phyloP scores from a whole-genome alignment of 192 early-diverging fungal genomes.

The Backusella macrospora region DNA sequence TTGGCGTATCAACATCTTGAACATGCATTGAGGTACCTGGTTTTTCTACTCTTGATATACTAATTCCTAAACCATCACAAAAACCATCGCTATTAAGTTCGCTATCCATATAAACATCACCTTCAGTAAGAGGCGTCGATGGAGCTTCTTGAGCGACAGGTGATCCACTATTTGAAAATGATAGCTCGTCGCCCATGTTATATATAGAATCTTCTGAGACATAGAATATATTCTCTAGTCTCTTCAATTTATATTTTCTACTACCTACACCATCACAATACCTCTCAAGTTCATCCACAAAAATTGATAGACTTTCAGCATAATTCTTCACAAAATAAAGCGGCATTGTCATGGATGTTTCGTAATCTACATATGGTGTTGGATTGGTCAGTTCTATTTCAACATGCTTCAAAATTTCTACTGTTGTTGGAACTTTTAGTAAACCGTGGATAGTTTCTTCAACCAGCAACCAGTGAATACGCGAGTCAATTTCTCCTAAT shows the following conservation, averaged over 20 bases:
- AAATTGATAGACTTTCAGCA: slow-evolving; percentile 23
- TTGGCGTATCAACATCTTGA: neutral
- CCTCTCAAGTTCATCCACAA: slow-evolving; percentile 31
- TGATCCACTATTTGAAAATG: slow-evolving; percentile 12
- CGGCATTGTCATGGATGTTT: slow-evolving; percentile 50
- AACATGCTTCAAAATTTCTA: slow-evolving; percentile 47
- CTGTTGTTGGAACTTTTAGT: slow-evolving; percentile 49
- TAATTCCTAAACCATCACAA: slow-evolving; percentile 38
- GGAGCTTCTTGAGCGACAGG: neutral
- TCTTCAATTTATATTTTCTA: slow-evolving; percentile 11
- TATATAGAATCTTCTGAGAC: slow-evolving; percentile 25
- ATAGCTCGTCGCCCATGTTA: slow-evolving; percentile 16
- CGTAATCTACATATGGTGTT: slow-evolving; percentile 52
- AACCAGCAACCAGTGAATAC: slow-evolving; percentile 61
- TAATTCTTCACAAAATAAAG: slow-evolving; percentile 49
- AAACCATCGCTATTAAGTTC: slow-evolving; percentile 1
- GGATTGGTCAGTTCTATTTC: slow-evolving; percentile 48
- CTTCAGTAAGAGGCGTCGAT: neutral
- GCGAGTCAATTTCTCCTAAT: slow-evolving; percentile 51
- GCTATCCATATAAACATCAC: neutral
- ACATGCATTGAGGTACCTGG: too few species aligned
- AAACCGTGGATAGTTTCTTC: slow-evolving; percentile 75
- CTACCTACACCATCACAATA: neutral
- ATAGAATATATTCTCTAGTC: slow-evolving; percentile 26
- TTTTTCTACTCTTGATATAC: slow-evolving; percentile 11